Conservation (phyloP, 352 stramenopile species). For the Globisporangium cylindrosporum region DNA sequence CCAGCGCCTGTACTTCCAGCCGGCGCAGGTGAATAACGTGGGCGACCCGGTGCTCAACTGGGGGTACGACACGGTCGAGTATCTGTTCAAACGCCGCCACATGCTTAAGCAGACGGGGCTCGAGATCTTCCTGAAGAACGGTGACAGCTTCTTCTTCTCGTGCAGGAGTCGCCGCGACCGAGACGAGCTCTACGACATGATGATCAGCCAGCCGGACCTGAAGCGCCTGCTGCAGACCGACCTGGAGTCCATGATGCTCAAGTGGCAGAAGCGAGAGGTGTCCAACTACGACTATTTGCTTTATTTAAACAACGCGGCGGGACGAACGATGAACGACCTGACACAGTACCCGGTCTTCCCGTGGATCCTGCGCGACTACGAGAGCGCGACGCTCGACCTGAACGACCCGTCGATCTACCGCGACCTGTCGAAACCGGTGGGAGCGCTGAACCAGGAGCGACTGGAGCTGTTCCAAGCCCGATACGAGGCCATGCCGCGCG, state of each 20-base stretch:
- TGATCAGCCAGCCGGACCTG: conserved; percentile 71
- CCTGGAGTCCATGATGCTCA: conserved; percentile 73
- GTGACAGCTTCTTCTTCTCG: conserved; percentile 80
- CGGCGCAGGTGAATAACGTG: conserved; percentile 90
- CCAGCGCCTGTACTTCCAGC: conserved; percentile 89
- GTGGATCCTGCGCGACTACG: conserved; percentile 94
- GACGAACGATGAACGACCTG: conserved; percentile 87
- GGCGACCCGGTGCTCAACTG: conserved; percentile 85
- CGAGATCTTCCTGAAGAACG: conserved; percentile 80
- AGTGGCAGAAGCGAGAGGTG: conserved; percentile 86
- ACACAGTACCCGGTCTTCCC: conserved; percentile 97
- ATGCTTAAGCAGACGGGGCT: conserved; percentile 86
- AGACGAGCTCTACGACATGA: conserved; percentile 83
- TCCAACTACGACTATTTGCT: conserved; percentile 95
- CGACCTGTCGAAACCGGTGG: conserved; percentile 94
- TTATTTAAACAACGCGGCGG: conserved; percentile 88
- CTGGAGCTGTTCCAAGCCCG: conserved; percentile 87
- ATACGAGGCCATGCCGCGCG: conserved; percentile 88
- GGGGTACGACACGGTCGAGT: conserved; percentile 67
- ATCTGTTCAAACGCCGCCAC: conserved; percentile 87
- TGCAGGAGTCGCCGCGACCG: conserved; percentile 60
- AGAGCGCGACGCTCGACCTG: conserved; percentile 84
- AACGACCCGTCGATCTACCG: conserved; percentile 84
- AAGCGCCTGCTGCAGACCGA: conserved; percentile 60
- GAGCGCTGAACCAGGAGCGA: conserved; percentile 88